phyloP scores from a whole-genome alignment of 805 yeast species.

The Candida andamanensis region DNA sequence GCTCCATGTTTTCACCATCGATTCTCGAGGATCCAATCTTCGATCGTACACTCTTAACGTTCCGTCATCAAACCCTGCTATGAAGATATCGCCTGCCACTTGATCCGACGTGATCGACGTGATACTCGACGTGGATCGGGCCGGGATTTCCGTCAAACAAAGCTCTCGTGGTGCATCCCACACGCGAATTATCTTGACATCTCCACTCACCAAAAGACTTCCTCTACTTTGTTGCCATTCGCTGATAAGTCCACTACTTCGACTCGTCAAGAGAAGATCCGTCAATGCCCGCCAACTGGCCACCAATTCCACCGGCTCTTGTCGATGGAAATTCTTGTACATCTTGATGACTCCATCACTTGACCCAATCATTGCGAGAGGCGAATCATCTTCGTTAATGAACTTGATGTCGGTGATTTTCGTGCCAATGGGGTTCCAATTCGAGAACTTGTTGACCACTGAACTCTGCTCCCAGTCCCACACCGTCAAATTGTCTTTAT shows the following conservation, averaged over 20 bases:
- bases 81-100: constrained; percentile 84
- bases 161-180: constrained; percentile 98
- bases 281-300: constrained; percentile 93
- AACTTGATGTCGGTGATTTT: constrained; percentile 82
- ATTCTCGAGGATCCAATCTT: constrained; percentile 75
- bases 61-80: constrained; percentile 92
- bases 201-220: constrained; percentile 86
- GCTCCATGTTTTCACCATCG: constrained; percentile 77
- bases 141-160: constrained; percentile 83
- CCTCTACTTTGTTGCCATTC: constrained; percentile 99
- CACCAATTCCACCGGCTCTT: constrained; percentile 49
- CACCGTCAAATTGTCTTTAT: constrained; percentile 73
- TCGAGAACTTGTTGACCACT: constrained; percentile 66
- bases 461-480: constrained; percentile 78
- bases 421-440: constrained; percentile 83
- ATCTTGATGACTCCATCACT: constrained; percentile 92
- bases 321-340: constrained; percentile 63
- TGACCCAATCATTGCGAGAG: constrained; percentile 80
- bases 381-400: constrained; percentile 87
- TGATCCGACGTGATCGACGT: constrained; percentile 91
- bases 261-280: constrained; percentile 73
- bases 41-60: constrained; percentile 86
- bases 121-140: constrained; percentile 83
- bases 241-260: constrained; percentile 75
- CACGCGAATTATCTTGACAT: constrained; percentile 80